Base-by-base conservation (phyloP, 139 green algal genomes). In the Closterium sp. region DNA sequence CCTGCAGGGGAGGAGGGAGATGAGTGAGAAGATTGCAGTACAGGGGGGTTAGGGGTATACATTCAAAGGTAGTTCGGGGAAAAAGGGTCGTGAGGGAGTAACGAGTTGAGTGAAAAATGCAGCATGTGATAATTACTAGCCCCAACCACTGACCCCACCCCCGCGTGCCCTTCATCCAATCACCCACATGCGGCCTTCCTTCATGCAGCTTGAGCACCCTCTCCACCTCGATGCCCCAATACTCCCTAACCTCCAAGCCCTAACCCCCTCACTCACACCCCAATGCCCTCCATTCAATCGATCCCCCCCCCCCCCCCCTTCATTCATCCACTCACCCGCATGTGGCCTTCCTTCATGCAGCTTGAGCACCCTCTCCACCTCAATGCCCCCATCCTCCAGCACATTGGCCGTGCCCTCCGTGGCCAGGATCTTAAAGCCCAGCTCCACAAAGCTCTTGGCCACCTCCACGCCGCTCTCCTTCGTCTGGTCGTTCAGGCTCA, bases 161-260 rank as follows among this genome's bases (percentile, higher is more conserved):
- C 64, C 64, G 16, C 10, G 12, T 16, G 12, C 64, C 64, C 64
- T 16, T 28, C 10, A 83, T 16, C 64, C 69, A 55, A 4, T 31
- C 32, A 91, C 90, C 86, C 3, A 43, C 95, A 93, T 98, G 97
- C 90, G 97, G 97, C n/a, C 98, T 94, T 3, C 98, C 98, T 94
- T 99, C 98, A 92, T 98, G 97, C 90, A 99, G 97, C 96, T 99
- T 99, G 84, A 98, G 96, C 91, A 99, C 96, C 23, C 95, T 91
- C 38, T 94, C 93, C 16, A 95, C 88, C 0, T 33, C 28, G 8
- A 84, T 84, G 69, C 23, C 28, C 69, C 3, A 4, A 84, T 84
- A 3, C 69, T 33, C 28, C 25, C 5, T 7, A 4, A 30, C 25
- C 5, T n/a, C 69, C 69, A 7, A 84, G 28, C 69, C 5, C 69